Base-by-base conservation (phyloP, 2,329 filamentous ascomycete genomes). In the Kalmusia sp. region DNA sequence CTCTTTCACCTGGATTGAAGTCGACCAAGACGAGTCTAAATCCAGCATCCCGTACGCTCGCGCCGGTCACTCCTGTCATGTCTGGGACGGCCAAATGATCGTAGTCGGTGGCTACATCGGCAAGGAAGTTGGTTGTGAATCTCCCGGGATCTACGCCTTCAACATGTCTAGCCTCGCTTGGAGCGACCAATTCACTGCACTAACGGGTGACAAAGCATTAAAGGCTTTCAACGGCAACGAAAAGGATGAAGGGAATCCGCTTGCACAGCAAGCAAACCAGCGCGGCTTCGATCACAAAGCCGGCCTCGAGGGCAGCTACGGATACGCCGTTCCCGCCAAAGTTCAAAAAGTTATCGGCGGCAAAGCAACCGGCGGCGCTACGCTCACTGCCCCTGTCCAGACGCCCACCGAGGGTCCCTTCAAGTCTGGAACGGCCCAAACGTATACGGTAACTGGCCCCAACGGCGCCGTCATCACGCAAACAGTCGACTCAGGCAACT, bases 71-170 rank as follows among this genome's bases (percentile, higher is more conserved):
- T 85, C 86, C 31, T 95, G 91, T 73, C 85, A 92, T 61, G 84
- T 84, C 63, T 93, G 91, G 75, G 88, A 92, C 14, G 87, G 88
- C 52, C 91, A 93, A 71, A 92, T 96, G 87, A 80, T 95, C 57
- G 81, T 88, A 6, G 79, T 93, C 12, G 91, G 91, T 22, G 91
- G 91, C 9, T 88, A 85, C 58, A 82, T 87, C 6, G 86, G 85
- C 2, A 73, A 79, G 22, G 76, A 85, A 9, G 77, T 85, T 39
- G 81, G 77, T 3, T 91, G 89, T 69, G 89, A 92, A 61, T 82
- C 76, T 14, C 86, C 87, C 0, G 87, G 88, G 1, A 80, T 92
- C 55, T 91, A 91, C 67, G 84, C 91, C 22, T 93, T 92, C 76
- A 92, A 96, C 65, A 77, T 92, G 46, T 89, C 85, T 8, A 84